A percentile compares a stretch with the other conserved stretches of the same genome.
phyloP scores from a whole-genome alignment of 106 monocot species.

The Dendrobium huoshanense region DNA sequence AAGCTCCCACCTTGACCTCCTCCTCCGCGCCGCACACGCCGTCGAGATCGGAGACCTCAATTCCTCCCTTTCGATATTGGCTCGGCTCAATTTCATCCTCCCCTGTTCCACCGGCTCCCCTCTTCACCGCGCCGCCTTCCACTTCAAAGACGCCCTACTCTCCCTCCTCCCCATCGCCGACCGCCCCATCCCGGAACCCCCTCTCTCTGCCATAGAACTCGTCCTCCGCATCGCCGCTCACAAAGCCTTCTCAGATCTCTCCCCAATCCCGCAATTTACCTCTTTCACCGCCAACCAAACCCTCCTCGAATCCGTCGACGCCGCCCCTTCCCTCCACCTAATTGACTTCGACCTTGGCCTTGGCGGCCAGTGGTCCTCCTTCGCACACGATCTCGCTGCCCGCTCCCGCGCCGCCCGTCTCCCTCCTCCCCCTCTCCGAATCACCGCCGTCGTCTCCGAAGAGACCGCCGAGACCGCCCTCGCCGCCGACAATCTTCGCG shows the following conservation, averaged over 20 bases:
- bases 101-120: conserved; percentile 28
- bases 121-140: conserved; percentile 52
- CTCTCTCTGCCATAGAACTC: conserved; percentile 41
- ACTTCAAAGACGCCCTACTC: conserved; percentile 73
- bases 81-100: conserved; percentile 68
- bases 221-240: conserved; percentile 59
- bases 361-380: conserved; percentile 95
- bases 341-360: conserved; percentile 92
- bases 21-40: conserved; percentile 41
- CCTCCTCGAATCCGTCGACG: conserved; percentile 47
- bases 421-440: conserved; percentile 37
- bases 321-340: conserved; percentile 43
- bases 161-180: conserved; percentile 27
- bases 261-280: conserved; percentile 67
- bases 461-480: conserved; percentile 52
- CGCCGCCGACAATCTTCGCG: conserved; percentile 69
- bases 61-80: conserved; percentile 43
- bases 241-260: conserved; percentile 60
- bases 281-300: conserved; percentile 85
- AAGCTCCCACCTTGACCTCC: conserved; percentile 32
- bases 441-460: conserved; percentile 66
- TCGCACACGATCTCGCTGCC: conserved; percentile 65
- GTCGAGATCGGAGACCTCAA: conserved; percentile 38
- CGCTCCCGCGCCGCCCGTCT: conserved; percentile 29
- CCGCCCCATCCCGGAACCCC: conserved; percentile 11